Percentiles rank a stretch among this genome's conserved stretches.
Conservation (phyloP, 495 filamentous ascomycete genomes). For the Penicillium roqueforti region DNA sequence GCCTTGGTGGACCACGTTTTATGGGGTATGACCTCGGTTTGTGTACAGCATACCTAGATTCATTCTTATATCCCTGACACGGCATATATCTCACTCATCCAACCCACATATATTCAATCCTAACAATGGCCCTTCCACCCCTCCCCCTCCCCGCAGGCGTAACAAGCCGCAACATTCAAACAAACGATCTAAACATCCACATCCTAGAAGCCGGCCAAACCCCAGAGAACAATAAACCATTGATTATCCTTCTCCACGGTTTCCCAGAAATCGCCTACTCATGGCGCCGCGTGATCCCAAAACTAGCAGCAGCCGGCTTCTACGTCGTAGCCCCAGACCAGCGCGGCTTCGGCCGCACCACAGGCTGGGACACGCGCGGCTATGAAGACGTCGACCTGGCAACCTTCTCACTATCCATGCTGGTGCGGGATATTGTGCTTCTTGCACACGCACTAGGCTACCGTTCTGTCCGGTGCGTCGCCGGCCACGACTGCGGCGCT, state of each 20-base stretch:
- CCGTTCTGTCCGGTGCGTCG: slow-evolving; percentile 51
- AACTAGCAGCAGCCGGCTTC: slow-evolving; percentile 53
- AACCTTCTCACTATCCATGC: slow-evolving; percentile 53
- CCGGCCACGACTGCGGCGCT: slow-evolving; percentile 66
- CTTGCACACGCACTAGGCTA: slow-evolving; percentile 60
- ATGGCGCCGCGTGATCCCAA: slow-evolving; percentile 60
- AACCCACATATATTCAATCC: too few relatives aligned
- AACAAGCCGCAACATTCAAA: slow-evolving; percentile 48
- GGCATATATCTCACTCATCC: too few relatives aligned
- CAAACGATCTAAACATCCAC: slow-evolving; percentile 54
- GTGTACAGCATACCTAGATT: too few relatives aligned
- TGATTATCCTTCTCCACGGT: slow-evolving; percentile 62
- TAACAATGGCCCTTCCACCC: slow-evolving; percentile 21
- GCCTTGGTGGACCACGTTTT: background rate
- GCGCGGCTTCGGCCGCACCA: slow-evolving; percentile 64
- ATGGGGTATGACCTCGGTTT: background rate
- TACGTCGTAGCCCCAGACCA: slow-evolving; percentile 64
- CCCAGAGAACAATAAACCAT: slow-evolving; percentile 40
- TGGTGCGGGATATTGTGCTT: slow-evolving; percentile 59
- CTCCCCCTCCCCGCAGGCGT: slow-evolving; percentile 52
- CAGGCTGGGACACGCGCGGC: slow-evolving; percentile 51
- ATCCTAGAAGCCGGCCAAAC: slow-evolving; percentile 50
- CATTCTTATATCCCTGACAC: too few relatives aligned
- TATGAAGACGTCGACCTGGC: slow-evolving; percentile 52
- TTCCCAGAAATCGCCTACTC: slow-evolving; percentile 67